phyloP scores from a whole-genome alignment of 805 yeast species.

The Lachancea fermentati region DNA sequence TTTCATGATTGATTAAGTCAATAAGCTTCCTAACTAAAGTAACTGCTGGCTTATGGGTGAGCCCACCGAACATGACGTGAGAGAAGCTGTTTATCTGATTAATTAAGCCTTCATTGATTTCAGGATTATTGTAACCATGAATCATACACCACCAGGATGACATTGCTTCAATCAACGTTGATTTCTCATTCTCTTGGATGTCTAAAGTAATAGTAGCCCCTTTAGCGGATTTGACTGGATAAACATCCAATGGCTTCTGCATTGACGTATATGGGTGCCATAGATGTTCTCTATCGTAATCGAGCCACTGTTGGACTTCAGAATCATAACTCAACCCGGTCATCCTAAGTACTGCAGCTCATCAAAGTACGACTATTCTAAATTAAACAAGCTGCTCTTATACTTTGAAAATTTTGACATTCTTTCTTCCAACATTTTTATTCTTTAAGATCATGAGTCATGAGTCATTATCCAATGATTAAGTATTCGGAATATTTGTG shows the following conservation, averaged over 20 bases:
- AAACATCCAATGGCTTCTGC: conserved; percentile 20
- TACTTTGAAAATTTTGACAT: no score
- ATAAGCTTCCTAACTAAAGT: conserved; percentile 28
- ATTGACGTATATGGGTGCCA: conserved; percentile 34
- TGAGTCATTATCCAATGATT: no score
- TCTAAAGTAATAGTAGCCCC: conserved; percentile 21
- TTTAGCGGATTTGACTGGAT: conserved; percentile 21
- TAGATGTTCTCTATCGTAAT: conserved; percentile 23
- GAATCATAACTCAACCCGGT: neutral
- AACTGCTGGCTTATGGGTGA: conserved; percentile 30
- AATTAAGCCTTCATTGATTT: conserved; percentile 27
- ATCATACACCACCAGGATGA: conserved; percentile 33
- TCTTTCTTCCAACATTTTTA: no score
- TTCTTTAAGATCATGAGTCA: no score
- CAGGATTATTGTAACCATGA: conserved; percentile 29
- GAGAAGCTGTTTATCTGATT: conserved; percentile 30
- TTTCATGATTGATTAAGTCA: conserved; percentile 24
- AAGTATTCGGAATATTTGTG: no score
- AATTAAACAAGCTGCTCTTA: no score
- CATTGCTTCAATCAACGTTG: conserved; percentile 27
- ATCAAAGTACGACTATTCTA: no score
- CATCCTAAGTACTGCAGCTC: neutral
- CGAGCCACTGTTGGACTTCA: conserved; percentile 9
- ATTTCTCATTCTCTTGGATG: conserved; percentile 9
- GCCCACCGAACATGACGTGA: conserved; percentile 28